Base-by-base conservation (phyloP, 208 protist species). In the Herpetomonas samuelpessoai region DNA sequence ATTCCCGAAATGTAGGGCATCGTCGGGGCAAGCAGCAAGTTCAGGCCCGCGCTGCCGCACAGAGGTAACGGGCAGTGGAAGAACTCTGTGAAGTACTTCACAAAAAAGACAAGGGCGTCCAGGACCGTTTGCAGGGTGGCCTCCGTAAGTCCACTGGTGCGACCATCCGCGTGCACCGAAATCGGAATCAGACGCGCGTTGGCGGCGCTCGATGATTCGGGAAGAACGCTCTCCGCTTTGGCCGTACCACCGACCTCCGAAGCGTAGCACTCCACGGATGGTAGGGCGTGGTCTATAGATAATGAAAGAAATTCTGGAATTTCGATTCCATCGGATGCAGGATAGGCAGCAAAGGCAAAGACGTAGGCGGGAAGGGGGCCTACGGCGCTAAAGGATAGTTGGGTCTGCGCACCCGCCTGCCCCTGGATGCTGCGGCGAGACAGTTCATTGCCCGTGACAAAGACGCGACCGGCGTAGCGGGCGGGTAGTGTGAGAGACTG, bases 1-100 rank as follows among this genome's bases (percentile, higher is more conserved):
- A 95, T 95, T 12, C 88, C 88, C 0, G 77, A 81, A 30, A 95
- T 90, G 60, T 77, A 92, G 4, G 81, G 78, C 81, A 88, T 87
- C 50, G 82, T 90, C 7, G 88, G 88, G 6, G 53, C 83, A 19
- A 91, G 54, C 0, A 86, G 55, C 38, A 93, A 64, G 26, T 74
- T 74, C 0, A 95, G 57, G 35, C 78, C 53, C 3, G 51, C 44
- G 39, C 69, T 60, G 63, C 64, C 57, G 19, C 81, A 79, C 18
- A 91, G 69, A 7, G 86, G 86, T 0, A 92, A 60, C 2, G 84
- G 82, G 19, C 71, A 73, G 30, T 62, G 57, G 25, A 92, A 91
- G 44, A 85, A 92, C 19, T 84, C 62, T 70, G 85, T 65, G n/a
- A 91, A 60, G 10, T 70, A 46, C 29, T 10, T 28, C 0, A 93